Conservation (phyloP, 2,329 filamentous ascomycete species). For the Aspergillus amoenus region DNA sequence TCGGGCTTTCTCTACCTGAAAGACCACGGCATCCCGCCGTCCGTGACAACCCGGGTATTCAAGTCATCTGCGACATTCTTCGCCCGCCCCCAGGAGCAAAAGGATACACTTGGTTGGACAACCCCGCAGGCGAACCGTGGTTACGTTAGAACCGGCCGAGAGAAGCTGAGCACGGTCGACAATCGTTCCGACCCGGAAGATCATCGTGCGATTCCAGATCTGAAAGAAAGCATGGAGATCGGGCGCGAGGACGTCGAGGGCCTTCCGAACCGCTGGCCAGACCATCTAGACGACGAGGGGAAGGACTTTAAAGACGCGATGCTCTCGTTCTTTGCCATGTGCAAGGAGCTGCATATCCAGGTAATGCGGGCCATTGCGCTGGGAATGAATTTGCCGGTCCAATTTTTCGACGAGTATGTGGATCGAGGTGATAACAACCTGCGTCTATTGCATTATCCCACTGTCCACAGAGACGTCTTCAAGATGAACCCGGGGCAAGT, state of each 20-base stretch:
- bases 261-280: slow-evolving; percentile 77
- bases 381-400: slow-evolving; percentile 70
- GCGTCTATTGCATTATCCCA: slow-evolving; percentile 74
- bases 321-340: slow-evolving; percentile 71
- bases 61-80: slow-evolving; percentile 70
- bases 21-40: slow-evolving; percentile 68
- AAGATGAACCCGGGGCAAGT: slow-evolving; percentile 66
- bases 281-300: slow-evolving; percentile 52
- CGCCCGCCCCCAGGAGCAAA: slow-evolving; percentile 59
- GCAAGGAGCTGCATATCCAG: slow-evolving; percentile 70
- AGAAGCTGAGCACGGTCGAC: slow-evolving; percentile 64
- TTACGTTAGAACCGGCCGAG: slow-evolving; percentile 68
- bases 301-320: slow-evolving; percentile 69
- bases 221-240: slow-evolving; percentile 63
- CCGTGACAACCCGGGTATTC: slow-evolving; percentile 63
- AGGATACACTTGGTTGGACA: slow-evolving; percentile 68
- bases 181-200: slow-evolving; percentile 59
- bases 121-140: slow-evolving; percentile 71
- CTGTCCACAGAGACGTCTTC: slow-evolving; percentile 66
- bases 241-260: slow-evolving; percentile 60
- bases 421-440: slow-evolving; percentile 69
- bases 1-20: slow-evolving; percentile 89
- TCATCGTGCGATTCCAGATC: slow-evolving; percentile 51
- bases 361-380: slow-evolving; percentile 83
- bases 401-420: slow-evolving; percentile 75